Percentiles rank a stretch among this genome's conserved stretches.
phyloP scores from a whole-genome alignment of 441 rosid genomes.

The Eugenia klotzschiana region DNA sequence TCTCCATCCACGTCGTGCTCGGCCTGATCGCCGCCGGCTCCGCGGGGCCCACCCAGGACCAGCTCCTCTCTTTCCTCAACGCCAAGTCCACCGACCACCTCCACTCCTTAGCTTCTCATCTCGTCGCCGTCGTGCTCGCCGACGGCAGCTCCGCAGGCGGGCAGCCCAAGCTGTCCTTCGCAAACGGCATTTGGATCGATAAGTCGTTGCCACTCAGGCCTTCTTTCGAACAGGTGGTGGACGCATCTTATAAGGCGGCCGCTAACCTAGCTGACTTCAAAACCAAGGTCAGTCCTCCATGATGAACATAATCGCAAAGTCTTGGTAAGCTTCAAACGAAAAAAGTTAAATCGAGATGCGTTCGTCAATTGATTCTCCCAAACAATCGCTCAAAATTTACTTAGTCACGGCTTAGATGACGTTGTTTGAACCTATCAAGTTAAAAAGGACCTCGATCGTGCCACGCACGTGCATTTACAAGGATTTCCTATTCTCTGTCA shows the following conservation, averaged over 20 bases:
- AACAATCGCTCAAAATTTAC: background rate
- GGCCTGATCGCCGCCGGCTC: constrained; percentile 63
- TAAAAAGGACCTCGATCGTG: background rate
- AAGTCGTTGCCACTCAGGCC: constrained; percentile 39
- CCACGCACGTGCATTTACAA: background rate
- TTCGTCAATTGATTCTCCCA: background rate
- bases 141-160: constrained; percentile 59
- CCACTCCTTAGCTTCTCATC: constrained; percentile 40
- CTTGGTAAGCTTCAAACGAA: background rate
- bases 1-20: constrained; percentile 61
- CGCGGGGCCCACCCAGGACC: constrained; percentile 44
- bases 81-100: constrained; percentile 44
- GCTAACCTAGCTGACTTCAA: constrained; percentile 55
- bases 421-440: background rate
- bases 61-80: constrained; percentile 66
- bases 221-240: constrained; percentile 47
- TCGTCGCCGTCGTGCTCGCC: constrained; percentile 46
- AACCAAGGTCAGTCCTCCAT: constrained; percentile 30
- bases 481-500: background rate
- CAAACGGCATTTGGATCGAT: constrained; percentile 69
- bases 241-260: constrained; percentile 41
- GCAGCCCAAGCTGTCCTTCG: constrained; percentile 40
- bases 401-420: background rate
- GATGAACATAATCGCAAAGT: background rate
- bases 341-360: background rate